Conservation (phyloP, 2,329 filamentous ascomycete species). For the Penicillium sp. region DNA sequence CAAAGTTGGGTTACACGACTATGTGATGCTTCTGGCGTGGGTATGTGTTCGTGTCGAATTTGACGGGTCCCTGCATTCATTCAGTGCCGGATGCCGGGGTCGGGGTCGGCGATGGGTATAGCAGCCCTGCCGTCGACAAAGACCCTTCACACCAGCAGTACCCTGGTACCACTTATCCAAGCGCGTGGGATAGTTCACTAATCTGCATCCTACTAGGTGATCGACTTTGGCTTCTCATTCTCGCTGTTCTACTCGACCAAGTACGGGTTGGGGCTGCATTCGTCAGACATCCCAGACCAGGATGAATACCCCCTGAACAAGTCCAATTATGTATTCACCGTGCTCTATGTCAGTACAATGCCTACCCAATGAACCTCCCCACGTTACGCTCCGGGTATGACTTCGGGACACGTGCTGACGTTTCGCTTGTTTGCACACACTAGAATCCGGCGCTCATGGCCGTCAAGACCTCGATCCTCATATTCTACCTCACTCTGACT, state of each 20-base stretch:
- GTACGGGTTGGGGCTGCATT: constrained; percentile 41
- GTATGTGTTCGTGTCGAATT: constrained; percentile 25
- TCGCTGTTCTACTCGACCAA: constrained; percentile 42
- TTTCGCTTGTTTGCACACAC: neutral
- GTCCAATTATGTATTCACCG: constrained; percentile 55
- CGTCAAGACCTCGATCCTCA: constrained; percentile 84
- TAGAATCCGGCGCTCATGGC: constrained; percentile 86
- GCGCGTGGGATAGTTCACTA: neutral
- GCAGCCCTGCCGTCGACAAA: too few species aligned
- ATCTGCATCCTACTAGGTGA: constrained; percentile 22
- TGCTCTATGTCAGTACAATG: constrained; percentile 49
- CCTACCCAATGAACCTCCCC: too few species aligned
- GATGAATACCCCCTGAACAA: constrained; percentile 35
- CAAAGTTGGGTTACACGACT: constrained; percentile 69
- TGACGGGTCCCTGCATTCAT: constrained; percentile 6
- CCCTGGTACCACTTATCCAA: neutral
- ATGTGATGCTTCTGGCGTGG: constrained; percentile 76
- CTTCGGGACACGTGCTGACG: too few species aligned
- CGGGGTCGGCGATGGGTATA: too few species aligned
- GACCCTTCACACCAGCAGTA: neutral
- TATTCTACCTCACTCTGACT: constrained; percentile 82
- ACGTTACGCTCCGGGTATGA: neutral
- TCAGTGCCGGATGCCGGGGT: too few species aligned
- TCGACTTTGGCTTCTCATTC: constrained; percentile 44
- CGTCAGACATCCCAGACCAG: constrained; percentile 29